Evolutionary conservation across 1,139 yeast genomes (phyloP).

Genomic region (Taphrina flavorubra): DNA sequence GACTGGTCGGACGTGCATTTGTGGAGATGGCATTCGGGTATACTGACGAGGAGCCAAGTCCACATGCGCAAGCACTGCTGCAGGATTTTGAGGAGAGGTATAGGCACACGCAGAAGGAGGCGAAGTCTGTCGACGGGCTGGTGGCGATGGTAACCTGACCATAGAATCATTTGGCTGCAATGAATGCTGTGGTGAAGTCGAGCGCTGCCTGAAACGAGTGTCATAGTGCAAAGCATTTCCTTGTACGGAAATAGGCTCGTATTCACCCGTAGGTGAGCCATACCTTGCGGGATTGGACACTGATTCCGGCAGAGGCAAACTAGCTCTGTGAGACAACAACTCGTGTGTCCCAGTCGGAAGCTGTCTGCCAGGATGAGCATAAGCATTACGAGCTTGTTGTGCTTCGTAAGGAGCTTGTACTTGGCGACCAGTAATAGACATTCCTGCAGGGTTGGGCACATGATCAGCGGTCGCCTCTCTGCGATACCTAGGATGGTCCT

Average conservation of each 20-base stretch:
- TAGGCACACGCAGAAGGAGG: neutral
- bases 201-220: constrained; percentile 1
- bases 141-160: constrained; percentile 15
- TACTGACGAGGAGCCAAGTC: constrained; percentile 10
- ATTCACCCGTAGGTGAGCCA: neutral
- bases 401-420: neutral
- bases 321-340: neutral
- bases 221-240: neutral
- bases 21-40: neutral
- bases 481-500: constrained; percentile 9
- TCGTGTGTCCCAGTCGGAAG: neutral
- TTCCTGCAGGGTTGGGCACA: neutral
- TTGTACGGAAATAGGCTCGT: neutral
- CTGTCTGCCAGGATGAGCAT: neutral
- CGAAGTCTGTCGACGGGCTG: constrained; percentile 11
- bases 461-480: neutral
- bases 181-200: neutral
- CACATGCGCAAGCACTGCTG: constrained; percentile 3
- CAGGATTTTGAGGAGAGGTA: neutral
- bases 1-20: neutral
- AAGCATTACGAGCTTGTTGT: neutral
- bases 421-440: neutral
- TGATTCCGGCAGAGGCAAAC: neutral
- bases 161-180: neutral
- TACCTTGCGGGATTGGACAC: neutral